Evolutionary conservation across 768 basidiomycete genomes (phyloP).

Genomic region (Mycena olivaceomarginata): DNA sequence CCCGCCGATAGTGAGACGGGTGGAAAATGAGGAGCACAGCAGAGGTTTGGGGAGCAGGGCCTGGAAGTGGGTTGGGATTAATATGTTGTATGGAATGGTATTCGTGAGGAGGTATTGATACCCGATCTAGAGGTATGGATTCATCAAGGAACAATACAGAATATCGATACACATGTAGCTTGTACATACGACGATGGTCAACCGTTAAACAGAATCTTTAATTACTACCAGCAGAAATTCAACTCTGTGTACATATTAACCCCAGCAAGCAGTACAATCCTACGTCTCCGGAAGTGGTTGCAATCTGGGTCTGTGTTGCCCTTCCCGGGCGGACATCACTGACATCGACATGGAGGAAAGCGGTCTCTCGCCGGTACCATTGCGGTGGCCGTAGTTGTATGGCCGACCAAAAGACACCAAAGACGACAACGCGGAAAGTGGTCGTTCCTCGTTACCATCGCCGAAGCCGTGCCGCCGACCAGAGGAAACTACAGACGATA

Average conservation of each 20-base stretch:
- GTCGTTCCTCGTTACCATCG: no score
- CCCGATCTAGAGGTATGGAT: no score
- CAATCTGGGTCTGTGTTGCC: not conserved
- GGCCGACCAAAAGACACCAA: not conserved
- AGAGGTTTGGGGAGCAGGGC: conserved; percentile 13
- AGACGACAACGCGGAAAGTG: not conserved
- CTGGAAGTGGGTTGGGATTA: conserved; percentile 30
- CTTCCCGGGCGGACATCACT: not conserved
- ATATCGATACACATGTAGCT: no score
- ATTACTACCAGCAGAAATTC: no score
- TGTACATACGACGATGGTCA: no score
- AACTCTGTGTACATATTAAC: no score
- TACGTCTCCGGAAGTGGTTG: not conserved
- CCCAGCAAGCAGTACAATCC: no score
- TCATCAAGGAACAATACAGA: no score
- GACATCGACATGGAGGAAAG: conserved; percentile 17
- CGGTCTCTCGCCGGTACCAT: not conserved
- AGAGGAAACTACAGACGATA: no score
- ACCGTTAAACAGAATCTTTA: no score
- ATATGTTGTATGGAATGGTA: conserved; percentile 32
- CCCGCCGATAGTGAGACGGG: conserved; percentile 15
- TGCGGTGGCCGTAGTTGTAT: not conserved
- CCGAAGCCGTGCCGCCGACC: no score
- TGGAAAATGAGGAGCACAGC: conserved; percentile 31
- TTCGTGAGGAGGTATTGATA: conserved; percentile 17